Percentiles rank a stretch among this genome's conserved stretches.
Conservation (phyloP, 306 rosid genomes). For the Cicer arietinum region DNA sequence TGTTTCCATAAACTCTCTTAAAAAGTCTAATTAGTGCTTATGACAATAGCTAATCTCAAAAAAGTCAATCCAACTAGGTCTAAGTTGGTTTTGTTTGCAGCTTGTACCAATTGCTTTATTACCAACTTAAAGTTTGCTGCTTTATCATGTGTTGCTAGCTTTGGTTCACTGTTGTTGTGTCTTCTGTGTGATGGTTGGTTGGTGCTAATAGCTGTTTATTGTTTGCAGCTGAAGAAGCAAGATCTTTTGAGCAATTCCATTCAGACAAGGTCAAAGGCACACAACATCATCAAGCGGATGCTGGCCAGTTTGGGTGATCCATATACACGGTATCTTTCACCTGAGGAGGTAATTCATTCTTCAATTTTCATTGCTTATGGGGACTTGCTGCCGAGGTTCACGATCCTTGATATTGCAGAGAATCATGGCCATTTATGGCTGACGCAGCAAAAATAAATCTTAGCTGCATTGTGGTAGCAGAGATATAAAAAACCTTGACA, state of each 20-base stretch:
- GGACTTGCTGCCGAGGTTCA: neutral
- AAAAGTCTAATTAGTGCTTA: no score
- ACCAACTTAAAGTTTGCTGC: conserved; percentile 13
- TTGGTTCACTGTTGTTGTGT: conserved; percentile 13
- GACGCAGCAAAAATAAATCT: neutral
- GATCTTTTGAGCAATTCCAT: conserved; percentile 71
- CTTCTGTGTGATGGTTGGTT: conserved; percentile 33
- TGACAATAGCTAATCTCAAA: no score
- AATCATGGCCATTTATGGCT: neutral
- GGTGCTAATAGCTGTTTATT: conserved; percentile 27
- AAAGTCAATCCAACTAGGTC: no score
- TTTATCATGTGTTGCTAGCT: neutral
- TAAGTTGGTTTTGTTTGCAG: neutral
- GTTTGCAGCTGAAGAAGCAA: conserved; percentile 65
- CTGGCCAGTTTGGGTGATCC: conserved; percentile 91
- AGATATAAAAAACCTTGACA: neutral
- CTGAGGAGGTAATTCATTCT: conserved; percentile 68
- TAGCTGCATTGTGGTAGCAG: neutral
- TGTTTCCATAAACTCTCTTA: no score
- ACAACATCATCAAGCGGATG: conserved; percentile 81
- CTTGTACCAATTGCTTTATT: conserved; percentile 8
- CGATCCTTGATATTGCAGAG: neutral
- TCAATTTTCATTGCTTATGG: conserved; percentile 4
- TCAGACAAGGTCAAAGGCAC: conserved; percentile 84
- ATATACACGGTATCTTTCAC: conserved; percentile 88